Evolutionary conservation across 495 filamentous ascomycete species (phyloP).

Genomic region (Aspergillus egyptiacus): DNA sequence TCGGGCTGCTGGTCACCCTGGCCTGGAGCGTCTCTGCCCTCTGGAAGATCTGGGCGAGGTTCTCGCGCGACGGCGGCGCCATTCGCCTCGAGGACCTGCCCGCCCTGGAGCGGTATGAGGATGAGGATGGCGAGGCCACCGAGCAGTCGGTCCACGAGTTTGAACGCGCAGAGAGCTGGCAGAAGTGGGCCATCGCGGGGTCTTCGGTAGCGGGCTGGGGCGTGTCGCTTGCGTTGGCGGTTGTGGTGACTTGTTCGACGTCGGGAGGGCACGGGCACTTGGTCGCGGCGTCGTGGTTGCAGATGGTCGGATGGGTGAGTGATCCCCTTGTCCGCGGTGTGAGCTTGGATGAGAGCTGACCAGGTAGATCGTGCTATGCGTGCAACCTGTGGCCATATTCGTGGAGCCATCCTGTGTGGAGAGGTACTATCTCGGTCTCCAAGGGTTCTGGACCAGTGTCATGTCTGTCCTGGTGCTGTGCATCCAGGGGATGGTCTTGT

Average conservation of each 20-base stretch:
- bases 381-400: slow-evolving; percentile 34
- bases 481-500: slow-evolving; percentile 19
- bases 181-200: slow-evolving; percentile 10
- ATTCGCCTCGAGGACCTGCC: slow-evolving; percentile 18
- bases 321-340: not conserved
- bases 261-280: slow-evolving; percentile 5
- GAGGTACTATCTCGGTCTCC: slow-evolving; percentile 27
- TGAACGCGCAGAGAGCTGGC: slow-evolving; percentile 11
- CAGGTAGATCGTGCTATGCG: slow-evolving; percentile 23
- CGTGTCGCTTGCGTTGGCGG: slow-evolving; percentile 18
- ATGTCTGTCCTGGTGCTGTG: slow-evolving; percentile 15
- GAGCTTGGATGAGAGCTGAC: not conserved
- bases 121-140: slow-evolving; percentile 22
- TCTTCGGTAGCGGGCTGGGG: slow-evolving; percentile 14
- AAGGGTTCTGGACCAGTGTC: slow-evolving; percentile 28
- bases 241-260: slow-evolving; percentile 6
- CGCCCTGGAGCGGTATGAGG: slow-evolving; percentile 17
- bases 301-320: slow-evolving; percentile 34
- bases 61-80: slow-evolving; percentile 4
- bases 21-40: slow-evolving; percentile 23
- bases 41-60: slow-evolving; percentile 17
- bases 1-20: slow-evolving; percentile 25
- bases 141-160: slow-evolving; percentile 12
- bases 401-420: slow-evolving; percentile 27
- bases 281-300: slow-evolving; percentile 26